Base-by-base conservation (phyloP, 345 rosid genomes). In the Triadica sebifera region DNA sequence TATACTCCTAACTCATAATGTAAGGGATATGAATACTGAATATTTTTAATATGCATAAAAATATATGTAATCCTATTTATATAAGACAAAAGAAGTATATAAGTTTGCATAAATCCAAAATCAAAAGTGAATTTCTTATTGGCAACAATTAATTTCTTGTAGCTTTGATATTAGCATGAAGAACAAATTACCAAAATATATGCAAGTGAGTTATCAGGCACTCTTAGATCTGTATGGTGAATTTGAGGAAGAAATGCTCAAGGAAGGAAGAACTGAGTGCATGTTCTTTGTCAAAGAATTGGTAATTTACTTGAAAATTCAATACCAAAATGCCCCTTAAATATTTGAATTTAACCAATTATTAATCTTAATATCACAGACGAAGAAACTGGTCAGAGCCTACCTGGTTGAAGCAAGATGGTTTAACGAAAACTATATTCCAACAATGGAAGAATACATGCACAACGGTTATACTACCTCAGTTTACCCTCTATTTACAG, bases 371-470 rank as follows among this genome's bases (percentile, higher is more conserved):
- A 55, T 57, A n/a, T 57, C 9, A 6, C 65, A 77, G 80, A 65
- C 59, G 68, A 65, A 72, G 52, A 34, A 22, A 8, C 51, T 55
- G 16, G 67, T 67, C 8, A 19, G 20, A 38, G 59, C 41, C 12
- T 73, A 50, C 39, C 49, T 50, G 5, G 13, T 1, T 5, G 76
- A 73, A 73, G 19, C 67, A 29, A 73, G 56, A 51, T 63, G 76
- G 76, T 13, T 11, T 1, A 53, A 34, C 13, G 49, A 73, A 17
- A 24, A 8, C 3, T 37, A 24, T 50, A 50, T 63, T 38, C 76
- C 70, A 38, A 73, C 58, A 20, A n/a, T 73, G 11, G 76, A 63
- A 24, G 76, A 73, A 50, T 73, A 57, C 20, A n/a, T 57, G 25
- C 11, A 22, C 11, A 57, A 57, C 20, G 61, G 37, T 9, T 57